phyloP scores from a whole-genome alignment of 768 basidiomycete genomes.

The Tulasnella sp. region DNA sequence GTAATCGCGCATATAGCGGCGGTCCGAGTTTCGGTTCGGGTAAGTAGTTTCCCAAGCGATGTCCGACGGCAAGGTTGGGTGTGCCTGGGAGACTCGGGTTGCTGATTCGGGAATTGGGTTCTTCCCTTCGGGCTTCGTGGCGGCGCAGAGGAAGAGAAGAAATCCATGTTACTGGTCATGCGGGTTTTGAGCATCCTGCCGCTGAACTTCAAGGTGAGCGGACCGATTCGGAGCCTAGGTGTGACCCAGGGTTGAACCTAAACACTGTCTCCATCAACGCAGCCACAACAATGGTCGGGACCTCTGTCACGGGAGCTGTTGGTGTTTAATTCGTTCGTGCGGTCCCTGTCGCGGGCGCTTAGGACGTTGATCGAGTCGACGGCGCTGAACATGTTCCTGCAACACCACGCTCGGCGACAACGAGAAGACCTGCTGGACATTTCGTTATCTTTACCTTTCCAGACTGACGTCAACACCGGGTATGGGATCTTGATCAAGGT shows the following conservation, averaged over 20 bases:
- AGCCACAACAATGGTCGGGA: slow-evolving; percentile 91
- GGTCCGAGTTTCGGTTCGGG: slow-evolving; percentile 92
- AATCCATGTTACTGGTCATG: slow-evolving; percentile 93
- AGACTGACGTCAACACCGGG: slow-evolving; percentile 92
- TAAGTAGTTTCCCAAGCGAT: slow-evolving; percentile 37
- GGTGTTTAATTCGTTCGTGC: slow-evolving; percentile 97
- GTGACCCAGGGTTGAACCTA: neutral
- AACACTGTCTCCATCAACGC: neutral
- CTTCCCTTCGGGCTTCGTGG: neutral
- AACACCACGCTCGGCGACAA: slow-evolving; percentile 74
- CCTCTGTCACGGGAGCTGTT: slow-evolving; percentile 93
- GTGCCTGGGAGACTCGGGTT: slow-evolving; percentile 27
- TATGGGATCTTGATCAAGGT: slow-evolving; percentile 97
- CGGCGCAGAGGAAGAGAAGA: slow-evolving; percentile 77
- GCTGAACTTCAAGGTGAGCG: slow-evolving; percentile 78
- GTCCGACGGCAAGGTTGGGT: slow-evolving; percentile 23
- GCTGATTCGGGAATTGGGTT: neutral
- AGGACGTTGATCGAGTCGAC: slow-evolving; percentile 86
- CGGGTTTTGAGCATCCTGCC: slow-evolving; percentile 92
- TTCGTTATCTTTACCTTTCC: slow-evolving; percentile 87
- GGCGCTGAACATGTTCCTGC: slow-evolving; percentile 86
- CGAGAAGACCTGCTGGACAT: slow-evolving; percentile 92
- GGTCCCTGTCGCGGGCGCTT: slow-evolving; percentile 81
- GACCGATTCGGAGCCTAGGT: neutral
- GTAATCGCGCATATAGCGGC: slow-evolving; percentile 78